Percentiles rank a stretch among this genome's conserved stretches.
Evolutionary conservation across 2,329 filamentous ascomycete genomes (phyloP).

Genomic region (Huntiella abstrusa): DNA sequence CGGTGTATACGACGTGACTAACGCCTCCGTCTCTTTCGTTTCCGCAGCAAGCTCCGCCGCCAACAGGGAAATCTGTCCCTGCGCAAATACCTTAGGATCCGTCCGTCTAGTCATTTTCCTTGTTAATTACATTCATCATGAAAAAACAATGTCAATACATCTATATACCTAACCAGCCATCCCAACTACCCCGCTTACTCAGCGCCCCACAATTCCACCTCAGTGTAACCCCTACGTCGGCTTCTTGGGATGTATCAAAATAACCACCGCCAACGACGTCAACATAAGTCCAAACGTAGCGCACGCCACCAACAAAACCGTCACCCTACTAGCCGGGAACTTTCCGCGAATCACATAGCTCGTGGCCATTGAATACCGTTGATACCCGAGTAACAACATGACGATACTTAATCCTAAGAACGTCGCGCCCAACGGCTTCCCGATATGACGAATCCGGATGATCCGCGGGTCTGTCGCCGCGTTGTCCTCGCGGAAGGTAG

Average conservation of each 20-base stretch:
- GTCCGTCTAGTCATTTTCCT: no score
- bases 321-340: slow-evolving; percentile 61
- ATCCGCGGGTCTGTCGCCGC: slow-evolving; percentile 18
- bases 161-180: no score
- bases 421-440: slow-evolving; percentile 56
- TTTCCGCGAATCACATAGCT: slow-evolving; percentile 65
- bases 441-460: slow-evolving; percentile 39
- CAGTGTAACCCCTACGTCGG: no score
- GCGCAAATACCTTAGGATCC: slow-evolving; percentile 33
- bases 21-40: slow-evolving; percentile 46
- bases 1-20: slow-evolving; percentile 50
- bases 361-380: slow-evolving; percentile 60
- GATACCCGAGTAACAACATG: slow-evolving; percentile 57
- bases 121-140: no score
- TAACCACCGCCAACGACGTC: slow-evolving; percentile 37
- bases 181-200: no score
- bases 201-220: no score
- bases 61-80: slow-evolving; percentile 51
- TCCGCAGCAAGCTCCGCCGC: slow-evolving; percentile 54
- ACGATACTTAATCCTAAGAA: slow-evolving; percentile 61
- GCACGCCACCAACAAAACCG: slow-evolving; percentile 48
- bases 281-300: slow-evolving; percentile 47
- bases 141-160: no score
- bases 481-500: slow-evolving; percentile 28
- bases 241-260: slow-evolving; percentile 29